A percentile compares a stretch with the other conserved stretches of the same genome.
phyloP scores from a whole-genome alignment of 768 basidiomycete species.

The Termitomyces sp. region DNA sequence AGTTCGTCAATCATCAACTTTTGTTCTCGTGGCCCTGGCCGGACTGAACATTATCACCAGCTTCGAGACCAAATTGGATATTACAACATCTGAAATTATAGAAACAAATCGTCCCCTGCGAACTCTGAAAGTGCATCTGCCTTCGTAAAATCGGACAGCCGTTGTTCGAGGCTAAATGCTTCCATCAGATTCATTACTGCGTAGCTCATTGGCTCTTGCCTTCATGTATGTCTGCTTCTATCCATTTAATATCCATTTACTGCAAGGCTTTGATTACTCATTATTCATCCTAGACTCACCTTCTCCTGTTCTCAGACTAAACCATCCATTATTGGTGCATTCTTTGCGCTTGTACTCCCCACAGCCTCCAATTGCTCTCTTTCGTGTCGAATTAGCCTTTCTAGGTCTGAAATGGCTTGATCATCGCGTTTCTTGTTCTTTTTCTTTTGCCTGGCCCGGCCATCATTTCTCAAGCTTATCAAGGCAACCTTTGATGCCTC shows the following conservation, averaged over 20 bases:
- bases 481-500: conserved; percentile 7
- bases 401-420: neutral
- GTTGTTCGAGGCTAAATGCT: neutral
- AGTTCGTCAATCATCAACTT: neutral
- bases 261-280: neutral
- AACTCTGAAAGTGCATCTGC: neutral
- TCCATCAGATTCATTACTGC: neutral
- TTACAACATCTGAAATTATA: neutral
- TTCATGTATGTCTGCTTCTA: neutral
- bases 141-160: neutral
- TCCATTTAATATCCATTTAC: too few species aligned
- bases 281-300: neutral
- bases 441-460: neutral
- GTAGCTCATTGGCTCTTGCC: neutral
- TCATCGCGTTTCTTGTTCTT: neutral
- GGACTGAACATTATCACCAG: neutral
- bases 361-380: neutral
- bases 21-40: neutral
- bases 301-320: neutral
- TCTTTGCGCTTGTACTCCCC: neutral
- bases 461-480: neutral
- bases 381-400: neutral
- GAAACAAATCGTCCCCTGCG: neutral
- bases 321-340: neutral
- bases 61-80: neutral